These are phyloP conservation scores for Tricholoma bakamatsutake DNA, from an alignment of 768 basidiomycete species.

Conservation along the genomic window DNA sequence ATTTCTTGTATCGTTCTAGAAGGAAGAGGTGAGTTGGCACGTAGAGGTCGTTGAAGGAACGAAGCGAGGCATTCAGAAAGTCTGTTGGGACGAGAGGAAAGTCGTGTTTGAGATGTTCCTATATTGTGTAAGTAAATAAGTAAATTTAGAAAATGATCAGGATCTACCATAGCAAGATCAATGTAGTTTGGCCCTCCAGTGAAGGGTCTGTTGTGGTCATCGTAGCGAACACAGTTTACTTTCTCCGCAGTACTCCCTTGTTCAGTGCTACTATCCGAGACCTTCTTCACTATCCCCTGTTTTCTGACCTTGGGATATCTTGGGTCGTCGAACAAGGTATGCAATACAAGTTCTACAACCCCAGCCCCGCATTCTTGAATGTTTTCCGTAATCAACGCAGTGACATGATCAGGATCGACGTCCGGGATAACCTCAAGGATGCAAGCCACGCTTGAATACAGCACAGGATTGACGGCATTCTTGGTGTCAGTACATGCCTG, in stretches of 20 bases:
- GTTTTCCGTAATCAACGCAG: background rate
- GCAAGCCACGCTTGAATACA: background rate
- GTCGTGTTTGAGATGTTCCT: conserved; percentile 48
- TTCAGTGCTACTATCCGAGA: background rate
- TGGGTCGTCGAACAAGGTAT: background rate
- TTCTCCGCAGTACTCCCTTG: background rate
- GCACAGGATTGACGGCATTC: background rate
- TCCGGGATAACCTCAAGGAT: background rate
- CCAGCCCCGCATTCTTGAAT: background rate
- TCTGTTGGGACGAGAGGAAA: conserved; percentile 52
- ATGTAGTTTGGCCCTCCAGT: conserved; percentile 37
- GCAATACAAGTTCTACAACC: background rate
- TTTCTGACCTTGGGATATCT: background rate
- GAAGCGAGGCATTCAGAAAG: conserved; percentile 41
- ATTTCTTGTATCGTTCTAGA: conserved; percentile 25
- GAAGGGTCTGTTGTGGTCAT: conserved; percentile 34
- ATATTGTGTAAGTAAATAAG: background rate
- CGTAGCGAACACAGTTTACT: conserved; percentile 37
- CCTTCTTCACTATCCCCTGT: background rate
- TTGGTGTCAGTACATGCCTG: background rate
- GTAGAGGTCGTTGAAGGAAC: conserved; percentile 40
- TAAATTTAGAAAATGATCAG: conserved; percentile 8
- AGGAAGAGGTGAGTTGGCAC: conserved; percentile 58
- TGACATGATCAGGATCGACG: background rate
- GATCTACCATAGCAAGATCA: conserved; percentile 40